Conservation (phyloP, 306 rosid species). For the Abrus precatorius region DNA sequence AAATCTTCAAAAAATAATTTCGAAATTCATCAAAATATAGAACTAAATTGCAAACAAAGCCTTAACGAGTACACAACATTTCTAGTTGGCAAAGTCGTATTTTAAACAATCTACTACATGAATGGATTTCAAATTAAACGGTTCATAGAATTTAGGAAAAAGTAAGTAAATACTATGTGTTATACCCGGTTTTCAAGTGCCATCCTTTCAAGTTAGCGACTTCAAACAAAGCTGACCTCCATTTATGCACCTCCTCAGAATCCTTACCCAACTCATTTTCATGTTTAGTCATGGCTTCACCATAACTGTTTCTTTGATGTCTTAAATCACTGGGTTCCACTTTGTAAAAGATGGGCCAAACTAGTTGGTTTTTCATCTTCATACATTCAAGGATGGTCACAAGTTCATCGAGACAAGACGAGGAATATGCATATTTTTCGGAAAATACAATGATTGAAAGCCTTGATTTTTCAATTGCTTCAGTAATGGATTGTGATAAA, state of each 20-base stretch:
- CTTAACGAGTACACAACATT: neutral
- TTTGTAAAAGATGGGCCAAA: conserved; percentile 24
- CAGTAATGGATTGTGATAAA: neutral
- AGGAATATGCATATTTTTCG: conserved; percentile 28
- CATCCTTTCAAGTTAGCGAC: conserved; percentile 1
- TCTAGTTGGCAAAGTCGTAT: no score
- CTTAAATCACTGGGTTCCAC: neutral
- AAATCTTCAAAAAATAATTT: no score
- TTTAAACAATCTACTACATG: no score
- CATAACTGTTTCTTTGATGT: neutral
- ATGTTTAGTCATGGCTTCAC: conserved; percentile 4
- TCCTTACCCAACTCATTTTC: neutral
- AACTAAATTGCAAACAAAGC: neutral
- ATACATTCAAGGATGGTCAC: conserved; percentile 9
- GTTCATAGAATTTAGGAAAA: neutral
- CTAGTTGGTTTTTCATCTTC: neutral
- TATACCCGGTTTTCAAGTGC: no score
- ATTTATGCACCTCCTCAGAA: neutral
- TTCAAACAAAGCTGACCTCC: conserved; percentile 36
- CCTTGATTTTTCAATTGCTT: neutral
- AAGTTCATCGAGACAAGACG: conserved; percentile 30
- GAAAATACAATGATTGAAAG: conserved; percentile 28
- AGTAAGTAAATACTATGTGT: neutral
- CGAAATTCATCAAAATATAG: neutral
- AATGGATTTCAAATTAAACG: neutral